phyloP scores from a whole-genome alignment of 1,284 basidiomycete species.

The Boletus mariae region DNA sequence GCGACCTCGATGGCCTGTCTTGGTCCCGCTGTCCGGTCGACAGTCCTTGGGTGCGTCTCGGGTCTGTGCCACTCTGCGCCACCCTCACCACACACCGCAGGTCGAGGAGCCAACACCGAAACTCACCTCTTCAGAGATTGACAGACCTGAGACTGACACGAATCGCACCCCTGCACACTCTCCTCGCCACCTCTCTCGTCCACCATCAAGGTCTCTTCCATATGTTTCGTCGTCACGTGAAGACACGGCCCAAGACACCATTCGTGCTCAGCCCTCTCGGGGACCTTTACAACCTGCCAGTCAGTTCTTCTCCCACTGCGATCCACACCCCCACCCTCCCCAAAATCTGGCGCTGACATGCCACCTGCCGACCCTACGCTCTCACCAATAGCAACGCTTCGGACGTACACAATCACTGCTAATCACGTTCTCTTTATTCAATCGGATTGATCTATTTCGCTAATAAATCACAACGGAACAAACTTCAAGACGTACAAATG shows the following conservation, averaged over 20 bases:
- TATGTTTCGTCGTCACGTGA: slow-evolving; percentile 33
- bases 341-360: slow-evolving; percentile 14
- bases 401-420: slow-evolving; percentile 2
- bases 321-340: slow-evolving; percentile 6
- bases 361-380: slow-evolving; percentile 9
- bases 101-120: slow-evolving; percentile 32
- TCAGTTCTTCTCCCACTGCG: slow-evolving; percentile 16
- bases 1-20: slow-evolving; percentile 46
- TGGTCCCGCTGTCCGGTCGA: slow-evolving; percentile 34
- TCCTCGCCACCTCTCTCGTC: slow-evolving; percentile 8
- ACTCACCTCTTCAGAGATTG: slow-evolving; percentile 22
- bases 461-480: slow-evolving; percentile 13
- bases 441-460: slow-evolving; percentile 14
- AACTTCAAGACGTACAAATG: slow-evolving; percentile 13
- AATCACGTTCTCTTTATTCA: slow-evolving; percentile 18
- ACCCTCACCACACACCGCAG: slow-evolving; percentile 13
- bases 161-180: slow-evolving; percentile 8
- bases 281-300: slow-evolving; percentile 27
- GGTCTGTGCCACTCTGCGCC: neutral
- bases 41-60: slow-evolving; percentile 26
- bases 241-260: slow-evolving; percentile 39
- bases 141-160: slow-evolving; percentile 8
- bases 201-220: slow-evolving; percentile 3
- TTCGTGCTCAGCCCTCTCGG: slow-evolving; percentile 31
- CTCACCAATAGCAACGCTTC: neutral